Evolutionary conservation across 805 yeast genomes (phyloP).

Genomic region (Teunomyces pallodes): DNA sequence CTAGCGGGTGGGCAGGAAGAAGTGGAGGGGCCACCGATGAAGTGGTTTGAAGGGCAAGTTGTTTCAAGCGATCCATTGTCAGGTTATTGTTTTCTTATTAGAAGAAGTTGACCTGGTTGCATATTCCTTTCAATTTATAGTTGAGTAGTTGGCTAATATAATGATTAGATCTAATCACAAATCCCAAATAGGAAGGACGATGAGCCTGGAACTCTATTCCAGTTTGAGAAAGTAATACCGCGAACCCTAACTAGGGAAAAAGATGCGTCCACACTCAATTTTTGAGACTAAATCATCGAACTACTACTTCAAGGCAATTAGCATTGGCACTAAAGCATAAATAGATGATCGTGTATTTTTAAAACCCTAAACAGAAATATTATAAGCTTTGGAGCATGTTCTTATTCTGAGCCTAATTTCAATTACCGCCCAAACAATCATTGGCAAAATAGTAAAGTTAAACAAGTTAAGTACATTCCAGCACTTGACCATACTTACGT

Average conservation of each 20-base stretch:
- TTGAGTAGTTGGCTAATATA: background rate
- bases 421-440: slow-evolving; percentile 19
- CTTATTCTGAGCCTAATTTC: slow-evolving; percentile 12
- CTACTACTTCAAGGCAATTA: too few species aligned
- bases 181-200: slow-evolving; percentile 2
- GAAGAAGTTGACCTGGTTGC: background rate
- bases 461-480: slow-evolving; percentile 17
- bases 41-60: slow-evolving; percentile 60
- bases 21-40: slow-evolving; percentile 54
- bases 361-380: background rate
- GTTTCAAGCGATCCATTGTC: slow-evolving; percentile 62
- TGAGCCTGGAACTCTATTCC: slow-evolving; percentile 2
- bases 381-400: background rate
- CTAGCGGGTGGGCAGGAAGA: slow-evolving; percentile 63
- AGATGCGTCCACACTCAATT: background rate
- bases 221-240: background rate
- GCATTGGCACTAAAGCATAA: background rate
- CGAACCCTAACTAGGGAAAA: background rate
- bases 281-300: too few species aligned
- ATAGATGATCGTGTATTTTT: background rate
- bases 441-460: slow-evolving; percentile 20
- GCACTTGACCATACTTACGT: slow-evolving; percentile 14
- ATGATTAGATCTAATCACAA: background rate
- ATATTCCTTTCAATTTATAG: background rate
- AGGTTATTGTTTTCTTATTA: background rate